A percentile compares a stretch with the other conserved stretches of the same genome.
phyloP scores from a whole-genome alignment of 306 rosid genomes.

The Vigna angularis region DNA sequence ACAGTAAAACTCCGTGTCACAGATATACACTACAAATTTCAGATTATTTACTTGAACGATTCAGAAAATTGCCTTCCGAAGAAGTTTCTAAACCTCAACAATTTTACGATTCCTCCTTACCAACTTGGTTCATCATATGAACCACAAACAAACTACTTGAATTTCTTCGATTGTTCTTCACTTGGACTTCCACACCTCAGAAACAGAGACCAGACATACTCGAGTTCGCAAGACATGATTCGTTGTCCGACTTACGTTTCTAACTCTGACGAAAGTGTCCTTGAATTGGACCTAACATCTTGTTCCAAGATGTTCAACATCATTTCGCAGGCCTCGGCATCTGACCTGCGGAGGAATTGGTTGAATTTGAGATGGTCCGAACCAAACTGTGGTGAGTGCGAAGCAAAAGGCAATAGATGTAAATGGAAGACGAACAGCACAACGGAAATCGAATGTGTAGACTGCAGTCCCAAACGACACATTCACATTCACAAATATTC shows the following conservation, averaged over 20 bases:
- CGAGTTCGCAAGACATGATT: neutral
- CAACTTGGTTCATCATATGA: neutral
- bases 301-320: neutral
- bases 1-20: neutral
- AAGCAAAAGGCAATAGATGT: neutral
- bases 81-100: neutral
- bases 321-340: neutral
- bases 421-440: neutral
- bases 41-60: neutral
- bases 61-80: neutral
- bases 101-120: neutral
- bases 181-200: neutral
- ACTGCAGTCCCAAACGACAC: neutral
- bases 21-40: neutral
- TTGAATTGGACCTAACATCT: neutral
- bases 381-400: neutral
- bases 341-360: rapidly evolving
- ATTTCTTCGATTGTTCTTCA: neutral
- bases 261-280: neutral
- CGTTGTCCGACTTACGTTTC: neutral
- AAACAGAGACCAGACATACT: neutral
- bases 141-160: neutral
- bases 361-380: neutral
- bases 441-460: neutral
- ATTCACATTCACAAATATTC: neutral